These are phyloP conservation scores for Penicillium samsonianum DNA, from an alignment of 495 filamentous ascomycete genomes.

Conservation along the genomic window DNA sequence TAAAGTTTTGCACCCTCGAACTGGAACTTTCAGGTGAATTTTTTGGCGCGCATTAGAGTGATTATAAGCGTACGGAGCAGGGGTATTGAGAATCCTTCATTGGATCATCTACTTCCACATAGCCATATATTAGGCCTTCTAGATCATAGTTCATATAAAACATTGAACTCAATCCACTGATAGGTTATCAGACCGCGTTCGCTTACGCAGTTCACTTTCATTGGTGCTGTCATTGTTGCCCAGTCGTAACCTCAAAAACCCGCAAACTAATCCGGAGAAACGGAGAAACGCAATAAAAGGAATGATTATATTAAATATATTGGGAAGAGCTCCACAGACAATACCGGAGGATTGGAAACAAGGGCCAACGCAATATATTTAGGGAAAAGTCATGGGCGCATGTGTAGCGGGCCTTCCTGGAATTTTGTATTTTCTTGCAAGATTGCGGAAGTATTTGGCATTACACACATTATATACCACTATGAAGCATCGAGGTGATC, in stretches of 20 bases:
- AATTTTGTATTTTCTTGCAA: not conserved
- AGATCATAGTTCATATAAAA: not conserved
- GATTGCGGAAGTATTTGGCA: not conserved
- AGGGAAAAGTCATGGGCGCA: not conserved
- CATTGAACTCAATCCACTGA: not conserved
- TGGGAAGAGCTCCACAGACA: not conserved
- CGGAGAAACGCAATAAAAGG: not conserved
- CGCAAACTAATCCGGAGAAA: not conserved
- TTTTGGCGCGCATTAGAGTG: no score
- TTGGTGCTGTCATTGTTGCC: not conserved
- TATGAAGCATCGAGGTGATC: not conserved
- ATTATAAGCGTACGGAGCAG: no score
- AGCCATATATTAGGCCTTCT: not conserved
- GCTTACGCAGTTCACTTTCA: not conserved
- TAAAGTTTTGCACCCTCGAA: no score
- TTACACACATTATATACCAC: not conserved
- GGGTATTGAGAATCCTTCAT: not conserved
- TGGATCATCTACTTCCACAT: not conserved
- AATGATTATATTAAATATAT: not conserved
- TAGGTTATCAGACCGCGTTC: not conserved
- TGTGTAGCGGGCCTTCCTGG: not conserved
- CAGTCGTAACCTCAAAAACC: not conserved
- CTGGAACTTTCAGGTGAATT: no score
- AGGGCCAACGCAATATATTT: not conserved
- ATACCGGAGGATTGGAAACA: not conserved